Evolutionary conservation across 2,329 filamentous ascomycete genomes (phyloP), one percentile per base, ranked within the genome.

Genomic region (Trichoderma endophyticum): DNA sequence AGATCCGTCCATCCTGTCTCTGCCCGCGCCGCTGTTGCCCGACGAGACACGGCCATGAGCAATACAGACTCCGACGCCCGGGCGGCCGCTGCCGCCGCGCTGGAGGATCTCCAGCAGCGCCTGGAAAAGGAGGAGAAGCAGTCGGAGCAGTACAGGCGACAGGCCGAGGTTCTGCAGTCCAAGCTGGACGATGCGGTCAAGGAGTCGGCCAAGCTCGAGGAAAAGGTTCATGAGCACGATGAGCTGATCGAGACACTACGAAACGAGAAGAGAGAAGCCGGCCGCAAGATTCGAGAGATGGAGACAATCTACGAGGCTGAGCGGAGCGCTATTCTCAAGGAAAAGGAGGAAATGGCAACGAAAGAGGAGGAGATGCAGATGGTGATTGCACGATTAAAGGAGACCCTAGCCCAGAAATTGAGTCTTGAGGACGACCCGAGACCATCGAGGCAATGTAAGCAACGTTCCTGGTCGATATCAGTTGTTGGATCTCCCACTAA

Each of bases 221-320:
- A 98, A 80, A 90, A 90, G 74, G 86, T 92, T 60, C 95, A 98
- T 80, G 95, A 97, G 81, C 91, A 90, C 78, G 94, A 96, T 73
- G 93, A 95, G 81, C 90, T 91, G 78, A 88, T 95, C 72, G 94
- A 97, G 81, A 85, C 88, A 8, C 86, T 98, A 69, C 90, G 91
- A 78, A 94, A 93, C 77, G 93, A 97, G 78, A 95, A 96, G 83
- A 90, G 93, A 77, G 95, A 98, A 76, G 87, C 91, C 70, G 89
- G 91, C 34, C 89, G 94, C 74, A 92, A 97, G 81, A 93, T 93
- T 78, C 90, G 95, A 75, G 96, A 99, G 81, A 91, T 98, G 84
- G 95, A 98, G 82, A 90, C 91, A 75, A 95, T 97, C 75, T 97
- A 97, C 81, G 95, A 98, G 81, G 90, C 92, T 59, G 96, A 99